Base-by-base conservation (phyloP, 345 rosid genomes). In the Firmiana major region DNA sequence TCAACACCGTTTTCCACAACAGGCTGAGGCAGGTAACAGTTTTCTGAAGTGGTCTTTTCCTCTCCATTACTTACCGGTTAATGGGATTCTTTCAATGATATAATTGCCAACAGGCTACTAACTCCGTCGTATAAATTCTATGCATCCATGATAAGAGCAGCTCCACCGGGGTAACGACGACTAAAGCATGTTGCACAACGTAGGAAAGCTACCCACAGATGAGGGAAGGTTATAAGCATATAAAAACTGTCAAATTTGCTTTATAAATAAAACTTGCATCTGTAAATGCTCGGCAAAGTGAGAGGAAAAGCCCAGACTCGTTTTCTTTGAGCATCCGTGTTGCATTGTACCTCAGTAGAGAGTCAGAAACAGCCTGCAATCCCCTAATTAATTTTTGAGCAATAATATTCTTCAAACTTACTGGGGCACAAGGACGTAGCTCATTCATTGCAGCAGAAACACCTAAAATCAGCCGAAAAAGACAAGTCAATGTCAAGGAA, bases 401-500 rank as follows among this genome's bases (percentile, higher is more conserved):
- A 75, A 93, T 86, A 62, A 88, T 85, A 75, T 82, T 81, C 84
- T 93, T 92, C 84, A 92, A 88, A 83, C 93, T 93, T 82, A 90
- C 43, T 0, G 98, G 97, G 63, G 97, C 98, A 87, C 97, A 96
- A 9, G 91, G 94, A 16, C 98, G 97, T 53, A 92, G 81, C 80
- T 96, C 99, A 22, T 92, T 93, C 88, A 93, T 90, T 78, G 98
- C 98, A 48, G 87, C 95, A 73, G 99, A 93, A 55, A 96, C 94
- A 81, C 98, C 97, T 93, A 79, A 58, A 76, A 65, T 63, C 65
- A 76, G 45, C 79, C 71, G 22, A 71, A 34, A 42, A n/a, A 70
- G 19, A 68, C 12, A 67, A 45, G 48, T 48, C 40, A 65, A 13
- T 11, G 53, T 53, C 24, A 45, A 58, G 26, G 7, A 53, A 65